Base-by-base conservation (phyloP, 192 early-diverging fungal genomes). In the Backusella parvicylindrica region DNA sequence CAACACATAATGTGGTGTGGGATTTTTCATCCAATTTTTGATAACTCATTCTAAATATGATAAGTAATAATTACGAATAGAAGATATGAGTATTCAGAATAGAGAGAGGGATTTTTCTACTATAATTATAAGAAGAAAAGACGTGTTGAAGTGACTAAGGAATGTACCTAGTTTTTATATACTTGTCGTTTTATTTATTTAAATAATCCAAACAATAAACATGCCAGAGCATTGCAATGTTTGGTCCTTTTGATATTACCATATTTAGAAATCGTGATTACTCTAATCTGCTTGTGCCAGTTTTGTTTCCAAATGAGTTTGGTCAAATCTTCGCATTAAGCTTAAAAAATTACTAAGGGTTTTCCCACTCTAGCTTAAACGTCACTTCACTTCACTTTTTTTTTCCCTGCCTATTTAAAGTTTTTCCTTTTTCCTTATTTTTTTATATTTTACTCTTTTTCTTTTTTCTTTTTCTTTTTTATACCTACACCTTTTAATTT, bases 321-420 rank as follows among this genome's bases (percentile, higher is more conserved):
- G 33, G 32, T 40, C 18, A 35, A 38, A 68, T 26, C 32, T 68
- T 38, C 53, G 53, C 53, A 60, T 60, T 60, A 60, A 60, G 9
- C 23, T 60, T 60, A 60, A 60, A 41, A 21, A 50, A 49, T 49
- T 36, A 71, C 13, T 71, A 50, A 49, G 37, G 41, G 23, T 40
- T 71, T 50, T 71, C 37, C 40, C 37, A 71, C 40, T 72, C 50
- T n/a, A 63, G 50, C 28, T 60, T n/a, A 72, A 37, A 63, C 53
- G 71, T n/a, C 8, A 36, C 35, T 35, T 31, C 33, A 33, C 53
- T 72, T 72, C 30, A 21, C 18, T 47, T n/a, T 18, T 32, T 21
- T 30, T 11, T 16, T 50, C 13, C 33, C 6, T 26, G 36, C 23
- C 21, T 68, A 60, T 68, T 67, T 36, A 23, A 23, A 11, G 23